These are phyloP conservation scores for Psilocybe subaeruginosa DNA, from an alignment of 768 basidiomycete genomes.

Conservation along the genomic window DNA sequence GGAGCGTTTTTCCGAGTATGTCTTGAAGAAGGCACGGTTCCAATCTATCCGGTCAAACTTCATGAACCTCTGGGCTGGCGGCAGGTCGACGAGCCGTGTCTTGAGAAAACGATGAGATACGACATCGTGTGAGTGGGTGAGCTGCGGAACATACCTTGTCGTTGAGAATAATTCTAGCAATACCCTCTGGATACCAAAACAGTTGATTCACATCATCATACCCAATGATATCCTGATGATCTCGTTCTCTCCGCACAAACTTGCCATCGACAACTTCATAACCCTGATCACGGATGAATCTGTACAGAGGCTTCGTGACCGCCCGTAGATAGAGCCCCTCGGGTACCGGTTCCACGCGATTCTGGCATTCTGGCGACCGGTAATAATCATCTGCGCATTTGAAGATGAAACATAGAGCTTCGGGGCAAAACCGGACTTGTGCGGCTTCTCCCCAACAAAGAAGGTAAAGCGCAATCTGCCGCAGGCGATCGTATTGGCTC, in stretches of 20 bases:
- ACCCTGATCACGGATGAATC: constrained; percentile 96
- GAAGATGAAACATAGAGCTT: constrained; percentile 99
- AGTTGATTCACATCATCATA: constrained; percentile 99
- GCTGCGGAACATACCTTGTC: constrained; percentile 72
- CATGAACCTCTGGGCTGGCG: constrained; percentile 94
- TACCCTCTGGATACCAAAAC: constrained; percentile 99
- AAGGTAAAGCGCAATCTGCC: constrained; percentile 94
- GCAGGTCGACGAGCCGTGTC: constrained; percentile 89
- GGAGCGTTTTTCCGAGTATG: constrained; percentile 96
- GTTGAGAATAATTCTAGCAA: constrained; percentile 84
- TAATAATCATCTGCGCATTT: constrained; percentile 99
- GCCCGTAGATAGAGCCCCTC: constrained; percentile 94
- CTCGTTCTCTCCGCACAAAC: constrained; percentile 90
- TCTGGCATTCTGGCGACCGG: constrained; percentile 97
- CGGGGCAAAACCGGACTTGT: constrained; percentile 94
- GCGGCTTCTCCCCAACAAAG: constrained; percentile 99
- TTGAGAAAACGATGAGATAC: constrained; percentile 31
- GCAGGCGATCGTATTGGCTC: constrained; percentile 96
- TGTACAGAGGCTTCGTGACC: constrained; percentile 92
- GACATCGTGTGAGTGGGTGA: background rate
- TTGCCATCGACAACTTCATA: constrained; percentile 96
- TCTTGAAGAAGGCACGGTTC: constrained; percentile 98
- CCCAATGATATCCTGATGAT: constrained; percentile 94
- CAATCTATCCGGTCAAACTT: constrained; percentile 97
- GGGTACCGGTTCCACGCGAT: constrained; percentile 85